These are phyloP conservation scores for Daldinia sp. DNA, from an alignment of 2,329 filamentous ascomycete species.

Conservation along the genomic window DNA sequence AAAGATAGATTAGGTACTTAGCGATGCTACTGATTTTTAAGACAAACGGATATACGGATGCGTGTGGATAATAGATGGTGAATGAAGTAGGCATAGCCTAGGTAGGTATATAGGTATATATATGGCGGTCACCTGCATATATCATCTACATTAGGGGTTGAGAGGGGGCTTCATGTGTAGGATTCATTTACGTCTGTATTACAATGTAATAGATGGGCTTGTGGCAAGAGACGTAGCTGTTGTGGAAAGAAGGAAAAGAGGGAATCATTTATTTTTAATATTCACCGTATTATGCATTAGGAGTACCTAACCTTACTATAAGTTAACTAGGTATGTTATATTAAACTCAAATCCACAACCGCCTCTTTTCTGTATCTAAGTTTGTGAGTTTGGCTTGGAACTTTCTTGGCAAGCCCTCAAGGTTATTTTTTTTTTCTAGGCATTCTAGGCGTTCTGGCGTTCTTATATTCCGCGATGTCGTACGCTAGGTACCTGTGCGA, in stretches of 20 bases:
- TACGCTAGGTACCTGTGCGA: too few relatives aligned
- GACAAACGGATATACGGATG: not conserved
- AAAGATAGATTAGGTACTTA: slow-evolving; percentile 1
- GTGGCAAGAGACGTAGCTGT: not conserved
- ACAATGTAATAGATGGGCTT: not conserved
- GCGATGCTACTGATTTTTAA: not conserved
- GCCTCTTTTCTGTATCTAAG: not conserved
- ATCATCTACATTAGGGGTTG: too few relatives aligned
- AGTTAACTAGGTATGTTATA: too few relatives aligned
- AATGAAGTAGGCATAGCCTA: too few relatives aligned
- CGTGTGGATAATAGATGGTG: too few relatives aligned
- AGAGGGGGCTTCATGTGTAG: not conserved
- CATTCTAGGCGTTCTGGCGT: too few relatives aligned
- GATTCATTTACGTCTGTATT: not conserved
- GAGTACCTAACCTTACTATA: too few relatives aligned
- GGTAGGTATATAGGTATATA: too few relatives aligned
- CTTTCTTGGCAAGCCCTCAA: slow-evolving; percentile 9
- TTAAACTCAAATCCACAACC: slow-evolving; percentile 23
- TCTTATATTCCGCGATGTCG: not conserved
- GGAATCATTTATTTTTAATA: too few relatives aligned
- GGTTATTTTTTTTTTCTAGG: not conserved
- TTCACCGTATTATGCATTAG: too few relatives aligned
- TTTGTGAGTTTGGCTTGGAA: not conserved
- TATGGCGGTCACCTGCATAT: too few relatives aligned
- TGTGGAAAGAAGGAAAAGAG: not conserved